Percentiles rank a stretch among this genome's conserved stretches.
Evolutionary conservation across 2,329 filamentous ascomycete genomes (phyloP).

Genomic region (Xylaria sp.): DNA sequence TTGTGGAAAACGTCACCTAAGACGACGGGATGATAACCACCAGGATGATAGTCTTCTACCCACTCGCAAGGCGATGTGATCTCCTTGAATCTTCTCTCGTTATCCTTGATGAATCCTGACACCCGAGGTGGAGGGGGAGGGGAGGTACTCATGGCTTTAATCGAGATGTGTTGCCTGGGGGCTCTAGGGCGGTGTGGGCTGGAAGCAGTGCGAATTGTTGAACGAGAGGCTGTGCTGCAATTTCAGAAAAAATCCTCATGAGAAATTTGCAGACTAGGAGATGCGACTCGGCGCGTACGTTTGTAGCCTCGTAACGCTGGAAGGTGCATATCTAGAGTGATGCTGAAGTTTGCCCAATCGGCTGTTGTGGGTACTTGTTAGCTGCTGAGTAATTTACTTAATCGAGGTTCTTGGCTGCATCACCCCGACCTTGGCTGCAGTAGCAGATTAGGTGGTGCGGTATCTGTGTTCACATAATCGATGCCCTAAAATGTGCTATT

Average conservation of each 20-base stretch:
- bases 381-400: too few relatives aligned
- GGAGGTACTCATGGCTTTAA: not conserved
- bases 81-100: conserved; percentile 34
- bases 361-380: not conserved
- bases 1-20: conserved; percentile 36
- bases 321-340: not conserved
- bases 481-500: too few relatives aligned
- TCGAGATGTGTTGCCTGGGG: conserved; percentile 20
- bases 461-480: too few relatives aligned
- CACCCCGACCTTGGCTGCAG: too few relatives aligned
- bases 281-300: not conserved
- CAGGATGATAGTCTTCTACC: conserved; percentile 34
- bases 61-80: conserved; percentile 39
- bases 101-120: conserved; percentile 4
- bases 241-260: conserved; percentile 6
- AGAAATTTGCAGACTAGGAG: not conserved
- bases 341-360: not conserved
- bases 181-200: not conserved
- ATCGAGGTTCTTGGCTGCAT: too few relatives aligned
- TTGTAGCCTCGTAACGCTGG: conserved; percentile 2
- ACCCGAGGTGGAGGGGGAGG: conserved; percentile 29
- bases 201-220: conserved; percentile 8
- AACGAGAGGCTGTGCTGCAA: not conserved
- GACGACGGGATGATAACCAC: conserved; percentile 39
- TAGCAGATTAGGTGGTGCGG: too few relatives aligned